Conservation (phyloP, 1,139 yeast species). For the Hyphopichia khmerensis region DNA sequence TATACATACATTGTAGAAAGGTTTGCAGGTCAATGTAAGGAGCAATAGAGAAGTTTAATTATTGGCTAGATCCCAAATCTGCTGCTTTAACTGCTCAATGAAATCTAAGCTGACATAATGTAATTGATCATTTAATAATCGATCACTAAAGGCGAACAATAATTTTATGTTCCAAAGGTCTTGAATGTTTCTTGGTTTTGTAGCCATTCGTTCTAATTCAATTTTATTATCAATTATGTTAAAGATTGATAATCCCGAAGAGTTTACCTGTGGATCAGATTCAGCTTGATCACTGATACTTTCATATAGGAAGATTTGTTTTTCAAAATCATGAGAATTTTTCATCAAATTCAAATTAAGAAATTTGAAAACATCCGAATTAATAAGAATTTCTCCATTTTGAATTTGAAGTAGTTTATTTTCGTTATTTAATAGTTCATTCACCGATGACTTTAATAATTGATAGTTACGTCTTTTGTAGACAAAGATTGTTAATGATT, state of each 20-base stretch:
- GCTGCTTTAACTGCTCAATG: conserved; percentile 50
- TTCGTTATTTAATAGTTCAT: conserved; percentile 36
- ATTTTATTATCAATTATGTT: conserved; percentile 57
- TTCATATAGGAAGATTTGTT: conserved; percentile 33
- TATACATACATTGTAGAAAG: too few relatives aligned
- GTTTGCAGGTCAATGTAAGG: too few relatives aligned
- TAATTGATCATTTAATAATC: conserved; percentile 27
- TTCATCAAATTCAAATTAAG: conserved; percentile 24
- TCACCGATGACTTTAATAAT: conserved; percentile 33
- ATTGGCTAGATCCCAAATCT: conserved; percentile 31
- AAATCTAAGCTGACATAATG: conserved; percentile 48
- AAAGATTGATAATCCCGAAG: conserved; percentile 34
- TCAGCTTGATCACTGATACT: conserved; percentile 15
- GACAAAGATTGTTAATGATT: conserved; percentile 49
- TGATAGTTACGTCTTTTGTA: conserved; percentile 47
- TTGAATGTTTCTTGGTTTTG: conserved; percentile 44
- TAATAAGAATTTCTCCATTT: conserved; percentile 26
- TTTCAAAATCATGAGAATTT: conserved; percentile 32
- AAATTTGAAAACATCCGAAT: conserved; percentile 23
- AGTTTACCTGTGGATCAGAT: conserved; percentile 11
- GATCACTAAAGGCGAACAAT: conserved; percentile 62
- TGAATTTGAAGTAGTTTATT: conserved; percentile 29
- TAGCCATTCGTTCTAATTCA: conserved; percentile 48
- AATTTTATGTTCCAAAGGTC: conserved; percentile 68
- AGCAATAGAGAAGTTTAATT: too few relatives aligned